A percentile compares a stretch with the other conserved stretches of the same genome.
Conservation (phyloP, 768 basidiomycete species). For the Leccinellum rugosiceps region DNA sequence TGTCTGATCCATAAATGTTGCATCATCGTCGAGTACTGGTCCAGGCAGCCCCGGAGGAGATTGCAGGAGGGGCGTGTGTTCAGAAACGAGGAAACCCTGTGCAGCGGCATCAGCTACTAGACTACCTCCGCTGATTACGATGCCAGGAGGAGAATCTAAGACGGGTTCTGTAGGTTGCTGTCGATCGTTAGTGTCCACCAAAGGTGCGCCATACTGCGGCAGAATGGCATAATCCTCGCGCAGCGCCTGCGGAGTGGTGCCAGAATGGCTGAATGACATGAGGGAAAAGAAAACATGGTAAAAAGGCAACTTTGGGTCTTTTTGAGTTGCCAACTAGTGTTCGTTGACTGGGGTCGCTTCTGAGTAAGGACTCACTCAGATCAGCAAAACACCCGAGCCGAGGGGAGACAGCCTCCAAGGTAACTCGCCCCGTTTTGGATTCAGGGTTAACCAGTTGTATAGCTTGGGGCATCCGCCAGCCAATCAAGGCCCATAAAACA, state of each 20-base stretch:
- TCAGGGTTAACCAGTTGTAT: too few species aligned
- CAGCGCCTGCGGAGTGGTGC: constrained; percentile 37
- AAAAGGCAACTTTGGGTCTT: too few species aligned
- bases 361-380: too few species aligned
- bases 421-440: too few species aligned
- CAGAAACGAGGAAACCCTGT: constrained; percentile 20
- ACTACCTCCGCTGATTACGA: neutral
- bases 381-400: too few species aligned
- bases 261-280: neutral
- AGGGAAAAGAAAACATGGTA: too few species aligned
- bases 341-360: too few species aligned
- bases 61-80: constrained; percentile 56
- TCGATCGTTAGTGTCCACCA: constrained; percentile 40
- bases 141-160: constrained; percentile 17
- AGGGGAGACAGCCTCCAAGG: too few species aligned
- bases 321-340: too few species aligned
- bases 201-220: constrained; percentile 44
- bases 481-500: too few species aligned
- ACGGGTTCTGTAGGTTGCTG: neutral
- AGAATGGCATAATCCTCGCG: constrained; percentile 66
- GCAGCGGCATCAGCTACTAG: neutral
- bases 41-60: constrained; percentile 52
- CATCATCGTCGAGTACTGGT: too few species aligned
- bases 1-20: constrained; percentile 18
- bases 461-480: too few species aligned